phyloP scores from a whole-genome alignment of 805 yeast genomes.

The Wickerhamiella galacta region DNA sequence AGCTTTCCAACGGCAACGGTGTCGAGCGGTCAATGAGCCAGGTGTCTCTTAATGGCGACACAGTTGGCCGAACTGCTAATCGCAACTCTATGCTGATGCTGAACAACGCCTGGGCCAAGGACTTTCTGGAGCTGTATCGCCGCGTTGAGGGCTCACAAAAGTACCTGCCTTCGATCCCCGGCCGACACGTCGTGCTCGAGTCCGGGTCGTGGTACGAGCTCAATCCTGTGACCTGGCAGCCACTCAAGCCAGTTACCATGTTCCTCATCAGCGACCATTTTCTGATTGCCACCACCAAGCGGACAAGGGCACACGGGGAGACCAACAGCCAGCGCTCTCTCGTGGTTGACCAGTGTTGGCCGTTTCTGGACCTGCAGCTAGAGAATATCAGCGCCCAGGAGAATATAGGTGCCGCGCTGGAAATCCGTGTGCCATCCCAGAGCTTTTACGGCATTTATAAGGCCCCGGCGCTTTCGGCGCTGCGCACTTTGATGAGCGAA shows the following conservation, averaged over 20 bases:
- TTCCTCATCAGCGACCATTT: slow-evolving; percentile 64
- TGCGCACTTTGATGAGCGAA: slow-evolving; percentile 1
- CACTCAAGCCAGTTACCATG: slow-evolving; percentile 56
- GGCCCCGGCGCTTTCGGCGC: not conserved
- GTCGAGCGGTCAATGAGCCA: slow-evolving; percentile 2
- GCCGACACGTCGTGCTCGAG: slow-evolving; percentile 64
- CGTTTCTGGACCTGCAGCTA: slow-evolving; percentile 37
- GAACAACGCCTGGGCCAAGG: slow-evolving; percentile 68
- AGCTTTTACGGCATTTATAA: not conserved
- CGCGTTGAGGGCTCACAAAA: slow-evolving; percentile 89
- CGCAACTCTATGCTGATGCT: slow-evolving; percentile 41
- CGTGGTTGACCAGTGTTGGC: slow-evolving; percentile 67
- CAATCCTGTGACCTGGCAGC: slow-evolving; percentile 71
- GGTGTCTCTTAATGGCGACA: not conserved
- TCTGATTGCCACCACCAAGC: slow-evolving; percentile 41
- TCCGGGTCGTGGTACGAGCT: slow-evolving; percentile 77
- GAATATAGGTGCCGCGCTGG: slow-evolving; percentile 18
- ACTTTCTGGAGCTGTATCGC: slow-evolving; percentile 49
- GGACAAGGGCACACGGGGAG: slow-evolving; percentile 26
- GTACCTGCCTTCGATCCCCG: slow-evolving; percentile 54
- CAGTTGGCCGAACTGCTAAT: not conserved
- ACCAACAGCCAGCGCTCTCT: slow-evolving; percentile 25
- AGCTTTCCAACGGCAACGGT: not conserved
- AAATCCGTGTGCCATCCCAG: slow-evolving; percentile 8
- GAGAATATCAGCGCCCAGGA: slow-evolving; percentile 18